phyloP scores from a whole-genome alignment of 2,329 filamentous ascomycete species.

The Fusarium kyushuense region DNA sequence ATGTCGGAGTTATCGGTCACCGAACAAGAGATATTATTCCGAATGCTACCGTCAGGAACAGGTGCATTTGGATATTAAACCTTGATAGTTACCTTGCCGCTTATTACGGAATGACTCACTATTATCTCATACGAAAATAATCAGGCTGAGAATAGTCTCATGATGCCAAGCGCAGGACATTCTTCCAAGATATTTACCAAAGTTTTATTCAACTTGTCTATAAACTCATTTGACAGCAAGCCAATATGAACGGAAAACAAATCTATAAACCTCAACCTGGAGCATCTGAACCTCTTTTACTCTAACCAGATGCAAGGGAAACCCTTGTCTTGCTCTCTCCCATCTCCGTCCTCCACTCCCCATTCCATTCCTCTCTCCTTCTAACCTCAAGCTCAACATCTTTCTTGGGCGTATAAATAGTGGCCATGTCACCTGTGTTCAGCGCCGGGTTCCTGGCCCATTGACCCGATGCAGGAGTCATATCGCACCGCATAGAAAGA shows the following conservation, averaged over 20 bases:
- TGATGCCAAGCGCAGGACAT: background rate
- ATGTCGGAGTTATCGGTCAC: constrained; percentile 20
- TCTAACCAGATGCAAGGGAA: constrained; percentile 43
- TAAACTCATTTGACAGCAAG: background rate
- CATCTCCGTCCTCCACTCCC: constrained; percentile 42
- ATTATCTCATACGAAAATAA: background rate
- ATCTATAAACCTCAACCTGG: background rate
- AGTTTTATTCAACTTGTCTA: background rate
- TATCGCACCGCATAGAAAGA: constrained; percentile 12
- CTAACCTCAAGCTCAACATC: constrained; percentile 28
- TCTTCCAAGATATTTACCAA: background rate
- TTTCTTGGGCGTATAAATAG: constrained; percentile 30
- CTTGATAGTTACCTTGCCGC: constrained; percentile 2
- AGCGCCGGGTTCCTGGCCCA: constrained; percentile 28
- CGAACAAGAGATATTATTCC: background rate
- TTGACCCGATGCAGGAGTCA: background rate
- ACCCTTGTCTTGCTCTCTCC: constrained; percentile 44
- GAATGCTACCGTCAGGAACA: background rate
- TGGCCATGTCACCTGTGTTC: constrained; percentile 15
- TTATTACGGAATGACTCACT: background rate
- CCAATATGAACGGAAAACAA: background rate
- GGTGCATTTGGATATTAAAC: background rate
- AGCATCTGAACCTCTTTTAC: background rate
- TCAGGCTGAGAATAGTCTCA: background rate
- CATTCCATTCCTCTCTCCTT: constrained; percentile 23